Evolutionary conservation across 805 yeast genomes (phyloP).

Genomic region (Wickerhamomyces bisporus): DNA sequence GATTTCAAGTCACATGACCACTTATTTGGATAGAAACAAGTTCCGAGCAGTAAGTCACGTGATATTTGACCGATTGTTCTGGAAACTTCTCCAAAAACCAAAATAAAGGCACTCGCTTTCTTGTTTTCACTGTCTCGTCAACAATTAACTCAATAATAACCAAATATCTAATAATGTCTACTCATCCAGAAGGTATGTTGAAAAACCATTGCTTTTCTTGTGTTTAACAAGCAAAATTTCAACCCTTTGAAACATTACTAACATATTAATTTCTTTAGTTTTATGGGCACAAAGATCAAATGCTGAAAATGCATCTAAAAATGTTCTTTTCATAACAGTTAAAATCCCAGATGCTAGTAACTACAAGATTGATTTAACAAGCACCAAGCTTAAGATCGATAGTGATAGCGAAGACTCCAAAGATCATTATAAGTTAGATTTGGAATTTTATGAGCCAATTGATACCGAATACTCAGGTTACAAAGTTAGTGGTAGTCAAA

Average conservation of each 20-base stretch:
- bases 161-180: constrained; percentile 2
- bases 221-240: too few relatives aligned
- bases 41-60: too few relatives aligned
- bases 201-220: not conserved
- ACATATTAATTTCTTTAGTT: constrained; percentile 31
- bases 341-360: constrained; percentile 64
- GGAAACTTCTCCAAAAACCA: too few relatives aligned
- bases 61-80: too few relatives aligned
- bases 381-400: constrained; percentile 48
- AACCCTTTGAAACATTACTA: not conserved
- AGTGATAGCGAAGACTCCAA: constrained; percentile 41
- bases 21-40: too few relatives aligned
- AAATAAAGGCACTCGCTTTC: too few relatives aligned
- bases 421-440: constrained; percentile 50
- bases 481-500: constrained; percentile 50
- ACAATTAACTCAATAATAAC: not conserved
- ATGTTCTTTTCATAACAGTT: constrained; percentile 70
- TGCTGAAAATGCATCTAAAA: constrained; percentile 65
- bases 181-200: constrained; percentile 11
- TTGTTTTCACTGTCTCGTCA: too few relatives aligned
- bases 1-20: too few relatives aligned
- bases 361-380: constrained; percentile 57
- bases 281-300: constrained; percentile 97
- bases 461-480: constrained; percentile 59
- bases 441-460: constrained; percentile 75